Base-by-base conservation (phyloP, 208 protist species). In the Leishmania amazonensis region DNA sequence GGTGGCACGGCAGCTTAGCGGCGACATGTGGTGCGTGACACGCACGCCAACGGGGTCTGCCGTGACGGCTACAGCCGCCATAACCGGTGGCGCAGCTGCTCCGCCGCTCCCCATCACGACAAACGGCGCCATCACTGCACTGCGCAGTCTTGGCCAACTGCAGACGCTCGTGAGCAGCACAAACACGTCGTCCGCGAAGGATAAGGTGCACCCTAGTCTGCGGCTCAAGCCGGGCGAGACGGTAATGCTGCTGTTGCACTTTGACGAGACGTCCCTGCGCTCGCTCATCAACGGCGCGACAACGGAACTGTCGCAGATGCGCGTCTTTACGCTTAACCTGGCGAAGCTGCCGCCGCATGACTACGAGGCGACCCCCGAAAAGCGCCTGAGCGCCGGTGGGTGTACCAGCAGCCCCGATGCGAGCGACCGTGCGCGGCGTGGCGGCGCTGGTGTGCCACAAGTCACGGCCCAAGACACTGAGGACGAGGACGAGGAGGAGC, bases 321-420 rank as follows among this genome's bases (percentile, higher is more conserved):
- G 91, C 51, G 83, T 95, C 60, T 96, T 94, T 67, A 87, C 85
- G 35, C 82, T 94, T 19, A 86, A 96, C 75, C 85, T 96, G 47
- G 76, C 85, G n/a, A 83, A 72, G 51, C 76, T 96, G n/a, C 89
- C 90, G 2, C 82, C 85, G 42, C 81, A 88, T 51, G 90, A 93
- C 38, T 93, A 92, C 80, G 87, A 88, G 68, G 17, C 49, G 60
- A 49, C 38, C 19, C 53, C 49, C 15, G 72, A 42, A 58, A 60
- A 64, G 51, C 83, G 71, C 62, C 5, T 73, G 51, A 51, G 57
- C 62, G 31, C 54, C n/a, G 40, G 31, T 45, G 47, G 72, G 49
- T 60, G 54, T 64, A 51, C 57, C 3, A 78, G 57, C 57, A 49
- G 53, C 57, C 8, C 17, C 57, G 57, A 67, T n/a, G 53, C 54